A percentile compares a stretch with the other conserved stretches of the same genome.
Conservation (phyloP, 2,329 filamentous ascomycete species). For the Talaromyces rugulosus region DNA sequence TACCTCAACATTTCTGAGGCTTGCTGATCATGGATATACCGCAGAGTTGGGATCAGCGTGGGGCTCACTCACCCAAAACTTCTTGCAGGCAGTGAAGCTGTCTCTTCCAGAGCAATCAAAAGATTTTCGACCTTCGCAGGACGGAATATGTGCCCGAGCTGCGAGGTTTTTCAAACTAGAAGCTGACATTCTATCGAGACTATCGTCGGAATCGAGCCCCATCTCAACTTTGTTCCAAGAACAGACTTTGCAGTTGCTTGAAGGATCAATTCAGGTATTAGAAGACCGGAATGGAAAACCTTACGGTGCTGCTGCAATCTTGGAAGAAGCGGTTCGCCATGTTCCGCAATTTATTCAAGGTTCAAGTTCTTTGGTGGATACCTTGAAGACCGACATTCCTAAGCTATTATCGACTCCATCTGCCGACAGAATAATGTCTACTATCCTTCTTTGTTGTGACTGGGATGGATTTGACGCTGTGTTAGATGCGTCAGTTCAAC, state of each 20-base stretch:
- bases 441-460: slow-evolving; percentile 55
- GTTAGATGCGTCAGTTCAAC: slow-evolving; percentile 33
- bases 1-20: slow-evolving; percentile 31
- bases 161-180: slow-evolving; percentile 63
- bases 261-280: slow-evolving; percentile 48
- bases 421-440: slow-evolving; percentile 60
- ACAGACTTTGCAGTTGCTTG: slow-evolving; percentile 37
- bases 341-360: slow-evolving; percentile 38
- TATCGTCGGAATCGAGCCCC: slow-evolving; percentile 17
- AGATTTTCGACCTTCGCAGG: slow-evolving; percentile 69
- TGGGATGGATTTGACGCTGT: slow-evolving; percentile 37
- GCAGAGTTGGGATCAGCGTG: slow-evolving; percentile 56
- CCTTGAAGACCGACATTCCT: slow-evolving; percentile 55
- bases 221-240: slow-evolving; percentile 33
- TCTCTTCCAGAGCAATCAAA: slow-evolving; percentile 80
- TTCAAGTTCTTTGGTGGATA: slow-evolving; percentile 43
- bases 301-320: slow-evolving; percentile 58
- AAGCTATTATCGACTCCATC: slow-evolving; percentile 66
- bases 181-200: slow-evolving; percentile 30
- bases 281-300: slow-evolving; percentile 59
- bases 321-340: slow-evolving; percentile 51
- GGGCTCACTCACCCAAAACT: slow-evolving; percentile 54
- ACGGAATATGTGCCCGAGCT: slow-evolving; percentile 61
- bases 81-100: slow-evolving; percentile 65
- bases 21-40: slow-evolving; percentile 41